Conservation (phyloP, 805 yeast genomes). For the Candida anglica region DNA sequence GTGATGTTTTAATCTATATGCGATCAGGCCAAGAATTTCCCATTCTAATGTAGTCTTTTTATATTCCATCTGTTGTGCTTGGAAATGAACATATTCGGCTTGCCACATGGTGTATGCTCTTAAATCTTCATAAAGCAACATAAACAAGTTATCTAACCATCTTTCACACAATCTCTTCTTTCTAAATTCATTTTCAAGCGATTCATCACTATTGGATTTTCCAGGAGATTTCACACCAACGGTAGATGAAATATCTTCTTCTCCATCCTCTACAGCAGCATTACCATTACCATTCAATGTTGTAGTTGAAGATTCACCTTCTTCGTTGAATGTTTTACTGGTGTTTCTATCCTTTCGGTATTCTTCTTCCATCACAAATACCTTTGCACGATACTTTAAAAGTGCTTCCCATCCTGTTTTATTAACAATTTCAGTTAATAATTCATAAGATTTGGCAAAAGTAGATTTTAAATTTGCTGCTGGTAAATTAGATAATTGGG, state of each 20-base stretch:
- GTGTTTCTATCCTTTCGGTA: conserved; percentile 35
- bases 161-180: conserved; percentile 67
- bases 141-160: conserved; percentile 69
- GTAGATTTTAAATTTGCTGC: conserved; percentile 61
- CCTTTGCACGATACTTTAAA: conserved; percentile 42
- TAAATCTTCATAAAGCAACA: conserved; percentile 69
- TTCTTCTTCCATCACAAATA: conserved; percentile 47
- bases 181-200: conserved; percentile 44
- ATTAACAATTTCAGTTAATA: conserved; percentile 40
- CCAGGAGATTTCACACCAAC: conserved; percentile 3
- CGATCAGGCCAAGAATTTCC: conserved; percentile 87
- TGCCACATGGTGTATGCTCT: conserved; percentile 89
- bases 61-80: conserved; percentile 79
- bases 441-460: conserved; percentile 42
- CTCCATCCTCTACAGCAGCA: conserved; percentile 21
- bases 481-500: conserved; percentile 56
- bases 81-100: conserved; percentile 84
- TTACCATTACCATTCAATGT: conserved; percentile 16
- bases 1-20: conserved; percentile 77
- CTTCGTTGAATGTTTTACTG: conserved; percentile 5
- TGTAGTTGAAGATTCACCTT: conserved; percentile 7
- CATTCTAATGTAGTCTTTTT: conserved; percentile 81
- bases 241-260: conserved; percentile 5
- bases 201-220: conserved; percentile 8
- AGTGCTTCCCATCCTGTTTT: conserved; percentile 45